Evolutionary conservation across 768 basidiomycete genomes (phyloP), one percentile per base, ranked within the genome.

Genomic region (Kwoniella newhampshirensis): DNA sequence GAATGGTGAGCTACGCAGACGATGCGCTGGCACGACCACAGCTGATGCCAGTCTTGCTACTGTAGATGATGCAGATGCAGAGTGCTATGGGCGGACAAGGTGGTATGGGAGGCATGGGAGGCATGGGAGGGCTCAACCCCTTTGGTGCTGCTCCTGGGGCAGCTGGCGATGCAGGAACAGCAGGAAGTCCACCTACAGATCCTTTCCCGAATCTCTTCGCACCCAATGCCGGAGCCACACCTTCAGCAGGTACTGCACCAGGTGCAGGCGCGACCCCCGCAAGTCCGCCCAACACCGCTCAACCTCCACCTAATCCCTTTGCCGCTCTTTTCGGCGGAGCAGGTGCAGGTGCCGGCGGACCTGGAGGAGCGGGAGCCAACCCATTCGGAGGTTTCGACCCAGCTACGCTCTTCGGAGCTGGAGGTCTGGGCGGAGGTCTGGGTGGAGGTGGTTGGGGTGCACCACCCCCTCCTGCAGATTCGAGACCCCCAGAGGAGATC

Each of bases 401-500:
- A 15, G 44, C 58, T 1, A 32, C 62, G 45, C 27, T 63, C 0
- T 61, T 59, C 20, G 68, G 68, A 11, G 36, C 54, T 0, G 57
- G 63, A 32, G 45, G 71, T 45, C 64, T 18, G 57, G 59, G 25
- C 17, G 62, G 60, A 13, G 46, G 56, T 32, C 12, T 70, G 11
- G 63, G 64, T 18, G 67, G 63, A 44, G 73, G 74, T 40, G 78
- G 66, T 7, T 64, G 73, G 32, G 75, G 65, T 8, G 75, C 81
- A 2, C 73, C 72, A 4, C 54, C 74, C 21, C 58, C 82, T 0
- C 85, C 89, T 7, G 78, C 84, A 0, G 88, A 91, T 70, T 77
- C 83, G 4, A 79, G 89, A 68, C 81, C 88, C 17, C 86, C 91
- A 1, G 94, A 98, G 74, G 94, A 94, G 79, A 81, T 93, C 46